phyloP scores from a whole-genome alignment of 140 eudicot genomes.

The Erigeron philadelphicus region DNA sequence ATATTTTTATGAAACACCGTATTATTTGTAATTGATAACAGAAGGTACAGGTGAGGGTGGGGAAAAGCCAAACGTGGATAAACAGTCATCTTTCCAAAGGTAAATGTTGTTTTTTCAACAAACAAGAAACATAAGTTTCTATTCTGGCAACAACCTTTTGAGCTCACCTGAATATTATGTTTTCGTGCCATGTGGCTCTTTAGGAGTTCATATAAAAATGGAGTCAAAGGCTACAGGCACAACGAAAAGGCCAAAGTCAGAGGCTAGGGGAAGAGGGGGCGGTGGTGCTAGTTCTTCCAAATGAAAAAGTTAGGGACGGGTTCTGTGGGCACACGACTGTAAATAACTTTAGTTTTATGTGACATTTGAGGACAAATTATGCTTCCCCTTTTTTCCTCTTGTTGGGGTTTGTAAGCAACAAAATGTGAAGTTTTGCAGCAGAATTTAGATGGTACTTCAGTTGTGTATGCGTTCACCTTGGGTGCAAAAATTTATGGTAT shows the following conservation, averaged over 20 bases:
- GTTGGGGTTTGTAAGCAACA: slow-evolving; percentile 15
- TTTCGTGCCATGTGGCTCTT: slow-evolving; percentile 6
- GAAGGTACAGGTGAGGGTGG: slow-evolving; percentile 43
- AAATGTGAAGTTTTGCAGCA: slow-evolving; percentile 27
- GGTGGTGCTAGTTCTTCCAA: slow-evolving; percentile 40
- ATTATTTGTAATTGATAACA: slow-evolving; percentile 25
- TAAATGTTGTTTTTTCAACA: slow-evolving; percentile 16
- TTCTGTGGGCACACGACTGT: neutral
- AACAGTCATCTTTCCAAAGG: slow-evolving; percentile 67
- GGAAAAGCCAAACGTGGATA: slow-evolving; percentile 60
- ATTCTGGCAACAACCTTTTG: slow-evolving; percentile 4
- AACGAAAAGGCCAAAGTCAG: slow-evolving; percentile 40
- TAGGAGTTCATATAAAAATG: slow-evolving; percentile 67
- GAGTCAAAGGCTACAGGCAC: slow-evolving; percentile 57
- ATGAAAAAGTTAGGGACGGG: slow-evolving; percentile 49
- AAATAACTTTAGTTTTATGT: slow-evolving; percentile 12
- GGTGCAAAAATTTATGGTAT: no score
- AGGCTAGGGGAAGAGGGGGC: slow-evolving; percentile 70
- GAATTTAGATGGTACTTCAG: slow-evolving; percentile 1
- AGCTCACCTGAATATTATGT: neutral
- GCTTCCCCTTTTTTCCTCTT: slow-evolving; percentile 4
- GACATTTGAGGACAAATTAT: neutral
- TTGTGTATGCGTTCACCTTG: slow-evolving; percentile 6
- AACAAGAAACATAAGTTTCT: neutral
- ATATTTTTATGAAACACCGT: neutral